A percentile compares a stretch with the other conserved stretches of the same genome.
Evolutionary conservation across 1,284 basidiomycete genomes (phyloP).

Genomic region (Ustanciosporium gigantosporum): DNA sequence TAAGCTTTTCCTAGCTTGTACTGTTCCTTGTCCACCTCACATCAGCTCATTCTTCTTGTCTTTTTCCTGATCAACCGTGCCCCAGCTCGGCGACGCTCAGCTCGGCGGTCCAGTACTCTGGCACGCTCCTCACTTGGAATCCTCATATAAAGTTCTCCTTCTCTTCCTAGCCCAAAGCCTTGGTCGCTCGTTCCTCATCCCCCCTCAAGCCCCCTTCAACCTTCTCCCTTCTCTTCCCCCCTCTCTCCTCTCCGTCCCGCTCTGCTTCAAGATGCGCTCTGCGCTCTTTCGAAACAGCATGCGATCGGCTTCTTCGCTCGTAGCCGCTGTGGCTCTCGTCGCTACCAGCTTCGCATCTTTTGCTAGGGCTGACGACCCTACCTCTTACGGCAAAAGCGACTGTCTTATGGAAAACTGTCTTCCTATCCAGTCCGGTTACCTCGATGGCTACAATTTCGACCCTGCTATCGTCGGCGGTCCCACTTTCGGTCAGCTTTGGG

Average conservation of each 20-base stretch:
- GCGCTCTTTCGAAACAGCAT: not conserved
- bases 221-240: no score
- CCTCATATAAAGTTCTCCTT: no score
- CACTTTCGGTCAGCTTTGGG: slow-evolving; percentile 5
- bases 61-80: no score
- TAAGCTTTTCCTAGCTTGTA: no score
- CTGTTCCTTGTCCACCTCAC: no score
- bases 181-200: no score
- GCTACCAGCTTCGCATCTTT: not conserved
- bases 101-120: no score
- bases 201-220: no score
- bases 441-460: slow-evolving; percentile 20
- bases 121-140: no score
- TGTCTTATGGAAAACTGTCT: slow-evolving; percentile 10
- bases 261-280: not conserved
- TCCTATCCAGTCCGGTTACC: slow-evolving; percentile 6
- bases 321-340: not conserved
- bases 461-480: slow-evolving; percentile 13
- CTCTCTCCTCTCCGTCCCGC: not conserved
- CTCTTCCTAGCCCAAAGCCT: no score
- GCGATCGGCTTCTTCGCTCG: not conserved
- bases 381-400: slow-evolving; percentile 3
- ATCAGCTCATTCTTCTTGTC: no score
- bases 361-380: not conserved
- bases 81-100: no score